Evolutionary conservation across 371 early-diverging fungal genomes (phyloP).

Genomic region (Amoeboaphelidium protococcarum): DNA sequence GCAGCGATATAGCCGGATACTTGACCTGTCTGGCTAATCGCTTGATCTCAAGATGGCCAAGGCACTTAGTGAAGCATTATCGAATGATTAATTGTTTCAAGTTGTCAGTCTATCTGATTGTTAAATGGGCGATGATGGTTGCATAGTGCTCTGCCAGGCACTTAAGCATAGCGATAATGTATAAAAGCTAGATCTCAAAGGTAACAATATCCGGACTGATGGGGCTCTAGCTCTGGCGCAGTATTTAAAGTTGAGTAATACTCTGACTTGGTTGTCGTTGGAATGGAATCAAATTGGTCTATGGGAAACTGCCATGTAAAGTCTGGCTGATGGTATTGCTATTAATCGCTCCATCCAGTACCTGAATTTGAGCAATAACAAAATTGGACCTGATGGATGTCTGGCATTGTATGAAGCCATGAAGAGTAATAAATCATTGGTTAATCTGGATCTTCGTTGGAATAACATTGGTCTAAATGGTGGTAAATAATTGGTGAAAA

Average conservation of each 20-base stretch:
- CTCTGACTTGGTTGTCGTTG: constrained; percentile 12
- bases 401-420: constrained; percentile 12
- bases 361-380: constrained; percentile 24
- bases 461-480: constrained; percentile 20
- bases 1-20: no score
- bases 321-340: constrained; percentile 17
- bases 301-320: constrained; percentile 18
- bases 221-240: constrained; percentile 19
- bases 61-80: constrained; percentile 11
- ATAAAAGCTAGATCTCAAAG: constrained; percentile 12
- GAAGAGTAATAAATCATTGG: constrained; percentile 13
- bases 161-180: constrained; percentile 15
- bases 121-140: constrained; percentile 21
- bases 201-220: constrained; percentile 11
- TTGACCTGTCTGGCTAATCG: neutral
- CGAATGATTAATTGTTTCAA: constrained; percentile 8
- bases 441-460: constrained; percentile 18
- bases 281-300: constrained; percentile 29
- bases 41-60: neutral
- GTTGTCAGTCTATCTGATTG: constrained; percentile 13
- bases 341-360: constrained; percentile 14
- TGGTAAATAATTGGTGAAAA: constrained; percentile 15
- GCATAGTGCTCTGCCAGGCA: constrained; percentile 10
- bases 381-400: constrained; percentile 15
- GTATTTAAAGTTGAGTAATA: constrained; percentile 16